A percentile compares a stretch with the other conserved stretches of the same genome.
phyloP scores from a whole-genome alignment of 2,329 filamentous ascomycete genomes.

The Arachnomyces sp. region DNA sequence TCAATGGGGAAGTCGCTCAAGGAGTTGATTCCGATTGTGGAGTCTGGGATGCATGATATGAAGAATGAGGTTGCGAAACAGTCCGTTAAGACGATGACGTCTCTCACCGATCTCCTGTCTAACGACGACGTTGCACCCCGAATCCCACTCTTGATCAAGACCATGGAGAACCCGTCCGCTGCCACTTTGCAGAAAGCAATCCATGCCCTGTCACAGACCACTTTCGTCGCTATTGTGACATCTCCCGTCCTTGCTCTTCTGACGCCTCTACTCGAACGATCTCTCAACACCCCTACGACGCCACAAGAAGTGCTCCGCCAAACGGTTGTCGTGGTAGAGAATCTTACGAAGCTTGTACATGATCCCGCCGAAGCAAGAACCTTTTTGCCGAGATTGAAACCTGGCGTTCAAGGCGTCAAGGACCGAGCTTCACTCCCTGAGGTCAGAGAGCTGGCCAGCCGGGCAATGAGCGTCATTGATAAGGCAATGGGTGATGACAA shows the following conservation, averaged over 20 bases:
- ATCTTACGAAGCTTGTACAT: constrained; percentile 95
- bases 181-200: constrained; percentile 91
- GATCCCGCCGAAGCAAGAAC: constrained; percentile 88
- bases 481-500: constrained; percentile 77
- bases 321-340: constrained; percentile 94
- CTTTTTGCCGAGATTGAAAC: constrained; percentile 89
- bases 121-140: constrained; percentile 95
- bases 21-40: constrained; percentile 15
- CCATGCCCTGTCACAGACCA: constrained; percentile 91
- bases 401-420: constrained; percentile 82
- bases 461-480: constrained; percentile 78
- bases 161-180: constrained; percentile 87
- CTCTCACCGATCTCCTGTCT: constrained; percentile 78
- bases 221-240: constrained; percentile 94
- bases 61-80: constrained; percentile 80
- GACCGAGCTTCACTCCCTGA: constrained; percentile 88
- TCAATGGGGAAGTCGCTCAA: constrained; percentile 69
- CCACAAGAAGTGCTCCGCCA: constrained; percentile 91
- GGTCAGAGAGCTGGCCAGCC: constrained; percentile 79
- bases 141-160: constrained; percentile 85
- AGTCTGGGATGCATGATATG: constrained; percentile 85
- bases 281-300: constrained; percentile 83
- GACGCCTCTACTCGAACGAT: constrained; percentile 88
- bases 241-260: constrained; percentile 91
- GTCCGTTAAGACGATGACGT: constrained; percentile 84